Evolutionary conservation across 108 stramenopile genomes (phyloP).

Genomic region (Nannochloropsis gaditana): DNA sequence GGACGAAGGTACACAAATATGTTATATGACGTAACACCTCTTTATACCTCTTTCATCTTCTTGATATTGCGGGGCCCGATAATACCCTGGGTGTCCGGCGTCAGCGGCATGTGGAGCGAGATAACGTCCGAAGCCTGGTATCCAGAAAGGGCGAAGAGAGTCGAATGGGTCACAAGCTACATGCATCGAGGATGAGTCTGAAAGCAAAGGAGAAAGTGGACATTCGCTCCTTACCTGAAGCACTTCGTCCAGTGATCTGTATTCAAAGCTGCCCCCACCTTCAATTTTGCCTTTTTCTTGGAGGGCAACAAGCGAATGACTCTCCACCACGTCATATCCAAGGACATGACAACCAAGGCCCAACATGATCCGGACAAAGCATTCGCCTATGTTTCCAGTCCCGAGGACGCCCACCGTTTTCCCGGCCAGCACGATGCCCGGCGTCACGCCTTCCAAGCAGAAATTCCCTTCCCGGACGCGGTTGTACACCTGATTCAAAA

Average conservation of each 20-base stretch:
- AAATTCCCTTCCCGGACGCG: conserved; percentile 69
- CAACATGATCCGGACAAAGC: conserved; percentile 57
- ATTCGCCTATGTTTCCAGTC: conserved; percentile 62
- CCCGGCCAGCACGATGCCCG: conserved; percentile 64
- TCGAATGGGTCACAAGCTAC: neutral
- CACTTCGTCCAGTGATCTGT: neutral
- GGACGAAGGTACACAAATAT: too few species aligned
- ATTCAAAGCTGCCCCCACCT: neutral
- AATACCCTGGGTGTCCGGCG: conserved; percentile 60
- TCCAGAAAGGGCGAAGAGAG: neutral
- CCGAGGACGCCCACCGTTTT: conserved; percentile 62
- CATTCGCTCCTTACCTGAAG: neutral
- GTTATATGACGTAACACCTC: too few species aligned
- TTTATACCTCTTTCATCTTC: neutral
- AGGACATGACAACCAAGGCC: conserved; percentile 63
- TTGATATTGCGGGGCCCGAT: conserved; percentile 51
- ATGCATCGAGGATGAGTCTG: neutral
- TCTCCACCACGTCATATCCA: conserved; percentile 24
- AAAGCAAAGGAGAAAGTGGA: neutral
- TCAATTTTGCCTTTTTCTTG: neutral
- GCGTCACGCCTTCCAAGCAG: conserved; percentile 58
- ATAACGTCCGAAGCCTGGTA: conserved; percentile 58
- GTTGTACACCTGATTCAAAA: conserved; percentile 33
- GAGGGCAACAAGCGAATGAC: neutral
- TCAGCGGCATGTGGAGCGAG: conserved; percentile 67